phyloP scores from a whole-genome alignment of 352 stramenopile species.

The Pseudoperonospora humuli region DNA sequence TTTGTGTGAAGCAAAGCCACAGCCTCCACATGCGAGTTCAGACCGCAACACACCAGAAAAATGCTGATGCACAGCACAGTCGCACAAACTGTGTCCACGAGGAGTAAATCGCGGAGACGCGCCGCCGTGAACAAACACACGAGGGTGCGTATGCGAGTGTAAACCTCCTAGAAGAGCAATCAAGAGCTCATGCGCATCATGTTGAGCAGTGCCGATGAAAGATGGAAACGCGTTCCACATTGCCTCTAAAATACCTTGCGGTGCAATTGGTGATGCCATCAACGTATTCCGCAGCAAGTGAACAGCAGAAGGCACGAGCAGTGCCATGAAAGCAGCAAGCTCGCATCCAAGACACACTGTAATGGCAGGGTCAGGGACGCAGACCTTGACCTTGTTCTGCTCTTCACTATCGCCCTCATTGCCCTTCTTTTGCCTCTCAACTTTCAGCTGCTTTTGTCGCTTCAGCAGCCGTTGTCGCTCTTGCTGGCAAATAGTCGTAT shows the following conservation, averaged over 20 bases:
- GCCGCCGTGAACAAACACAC: conserved; percentile 29
- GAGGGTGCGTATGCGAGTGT: conserved; percentile 48
- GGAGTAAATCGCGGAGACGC: conserved; percentile 54
- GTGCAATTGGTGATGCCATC: conserved; percentile 35
- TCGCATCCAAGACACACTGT: conserved; percentile 57
- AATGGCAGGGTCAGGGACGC: conserved; percentile 6
- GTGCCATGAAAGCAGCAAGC: conserved; percentile 36
- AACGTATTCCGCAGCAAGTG: conserved; percentile 1
- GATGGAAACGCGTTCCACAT: conserved; percentile 47
- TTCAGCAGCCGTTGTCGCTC: conserved; percentile 26
- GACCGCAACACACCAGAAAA: conserved; percentile 60
- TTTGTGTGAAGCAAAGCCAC: conserved; percentile 39
- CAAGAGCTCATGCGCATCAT: conserved; percentile 74
- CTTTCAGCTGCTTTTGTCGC: conserved; percentile 15
- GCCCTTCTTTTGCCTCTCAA: conserved; percentile 6
- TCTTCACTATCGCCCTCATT: conserved; percentile 1
- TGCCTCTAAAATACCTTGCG: conserved; percentile 51
- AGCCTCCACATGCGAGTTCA: conserved; percentile 49
- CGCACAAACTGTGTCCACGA: conserved; percentile 47
- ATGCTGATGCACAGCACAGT: conserved; percentile 66
- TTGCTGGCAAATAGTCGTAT: conserved; percentile 58
- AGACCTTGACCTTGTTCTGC: conserved; percentile 3
- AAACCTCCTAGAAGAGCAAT: conserved; percentile 54
- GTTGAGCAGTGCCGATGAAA: conserved; percentile 55
- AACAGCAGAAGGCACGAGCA: conserved; percentile 20